These are phyloP conservation scores for Durotheca rogersii DNA, from an alignment of 495 filamentous ascomycete species.

Conservation along the genomic window DNA sequence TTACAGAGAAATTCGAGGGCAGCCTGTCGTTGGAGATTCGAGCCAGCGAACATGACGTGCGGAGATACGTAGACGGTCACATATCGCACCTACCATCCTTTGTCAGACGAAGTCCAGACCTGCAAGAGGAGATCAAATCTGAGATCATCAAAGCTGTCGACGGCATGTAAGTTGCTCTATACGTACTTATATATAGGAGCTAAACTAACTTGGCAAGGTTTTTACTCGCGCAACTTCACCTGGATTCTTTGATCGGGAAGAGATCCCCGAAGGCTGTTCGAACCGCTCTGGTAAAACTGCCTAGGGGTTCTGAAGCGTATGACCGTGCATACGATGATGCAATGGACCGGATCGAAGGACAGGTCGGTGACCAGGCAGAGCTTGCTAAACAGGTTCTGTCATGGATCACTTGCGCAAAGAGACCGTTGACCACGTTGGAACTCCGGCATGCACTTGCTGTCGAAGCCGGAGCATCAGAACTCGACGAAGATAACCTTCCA, in stretches of 20 bases:
- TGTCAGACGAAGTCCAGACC: slow-evolving; percentile 13
- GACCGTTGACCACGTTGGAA: slow-evolving; percentile 45
- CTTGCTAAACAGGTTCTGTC: slow-evolving; percentile 42
- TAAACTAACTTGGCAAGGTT: slow-evolving; percentile 44
- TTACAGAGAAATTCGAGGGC: slow-evolving; percentile 20
- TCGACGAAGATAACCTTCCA: slow-evolving; percentile 45
- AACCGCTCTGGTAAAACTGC: too few species aligned
- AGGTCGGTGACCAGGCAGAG: slow-evolving; percentile 29
- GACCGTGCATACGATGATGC: slow-evolving; percentile 48
- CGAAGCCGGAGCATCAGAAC: slow-evolving; percentile 19
- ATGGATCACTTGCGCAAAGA: slow-evolving; percentile 49
- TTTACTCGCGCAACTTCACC: slow-evolving; percentile 52
- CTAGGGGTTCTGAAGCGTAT: too few species aligned
- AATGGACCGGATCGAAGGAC: slow-evolving; percentile 46
- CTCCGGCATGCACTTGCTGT: slow-evolving; percentile 53
- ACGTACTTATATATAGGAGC: not conserved
- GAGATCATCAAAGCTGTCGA: slow-evolving; percentile 34
- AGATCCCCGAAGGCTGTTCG: too few species aligned
- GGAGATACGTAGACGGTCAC: slow-evolving; percentile 34
- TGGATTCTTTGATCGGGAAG: slow-evolving; percentile 48
- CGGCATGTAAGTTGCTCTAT: slow-evolving; percentile 46
- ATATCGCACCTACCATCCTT: slow-evolving; percentile 27
- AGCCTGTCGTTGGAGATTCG: slow-evolving; percentile 37
- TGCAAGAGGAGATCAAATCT: slow-evolving; percentile 36
- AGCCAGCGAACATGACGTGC: slow-evolving; percentile 40